Evolutionary conservation across 805 yeast species (phyloP), one percentile per base, ranked within the genome.

Genomic region (Kockiozyma suomiensis): DNA sequence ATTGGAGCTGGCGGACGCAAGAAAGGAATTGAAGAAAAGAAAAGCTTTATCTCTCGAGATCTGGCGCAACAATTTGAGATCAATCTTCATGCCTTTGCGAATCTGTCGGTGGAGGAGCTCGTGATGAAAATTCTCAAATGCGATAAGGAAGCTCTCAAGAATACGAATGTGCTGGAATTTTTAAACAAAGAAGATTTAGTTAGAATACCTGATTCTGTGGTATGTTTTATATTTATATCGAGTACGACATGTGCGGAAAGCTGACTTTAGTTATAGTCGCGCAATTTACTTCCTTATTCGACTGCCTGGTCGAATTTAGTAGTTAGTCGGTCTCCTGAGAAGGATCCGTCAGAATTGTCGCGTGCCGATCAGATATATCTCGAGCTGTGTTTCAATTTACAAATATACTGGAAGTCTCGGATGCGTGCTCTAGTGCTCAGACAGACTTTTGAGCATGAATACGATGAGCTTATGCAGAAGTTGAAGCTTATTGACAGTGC

Each of bases 1-100:
- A 72, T 81, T 52, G 67, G 70, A 55, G 71, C 70, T 28, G 50
- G 52, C 4, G 76, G 78, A 0, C 71, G 79, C 21, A 77, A 75
- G 61, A 80, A 81, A 73, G 76, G 75, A 17, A 82, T 79, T 51
- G 77, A 76, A 42, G 78, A 79, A 43, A 87, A 88, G 69, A 73
- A 88, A 0, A 78, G 92, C 0, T 86, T 86, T 63, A 78, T 94
- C 52, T 82, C 96, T 0, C 79, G 96, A 61, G 97, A 93, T 68
- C 75, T 91, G 47, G 89, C 96, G 0, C 99, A 94, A 71, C 97
- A 90, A 68, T 91, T 94, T 76, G 97, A 96, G 41, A 94, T 94
- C 70, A 92, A 93, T 70, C 78, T 94, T 54, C 98, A 94, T 71
- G 80, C 85, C 76, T 90, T 84, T 74, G 79, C 90, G 4, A 76